Percentiles rank a stretch among this genome's conserved stretches.
Conservation (phyloP, 2,329 filamentous ascomycete species). For the Stemphylium beticola region DNA sequence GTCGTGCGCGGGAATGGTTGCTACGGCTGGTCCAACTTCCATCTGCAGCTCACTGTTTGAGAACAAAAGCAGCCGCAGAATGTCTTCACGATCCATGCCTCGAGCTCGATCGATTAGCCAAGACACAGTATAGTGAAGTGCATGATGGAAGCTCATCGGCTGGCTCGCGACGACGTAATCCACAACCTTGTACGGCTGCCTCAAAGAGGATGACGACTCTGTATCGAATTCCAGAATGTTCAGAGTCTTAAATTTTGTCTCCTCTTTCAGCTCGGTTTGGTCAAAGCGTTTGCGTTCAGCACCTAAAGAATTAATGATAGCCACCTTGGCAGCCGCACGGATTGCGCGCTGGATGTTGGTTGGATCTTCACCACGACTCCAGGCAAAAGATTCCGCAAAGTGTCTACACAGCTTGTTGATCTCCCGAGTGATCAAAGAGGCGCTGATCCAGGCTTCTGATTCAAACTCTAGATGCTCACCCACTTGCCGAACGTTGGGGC, state of each 20-base stretch:
- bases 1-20: conserved; percentile 62
- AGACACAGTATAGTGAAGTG: conserved; percentile 92
- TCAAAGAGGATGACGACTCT: conserved; percentile 35
- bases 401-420: conserved; percentile 92
- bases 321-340: conserved; percentile 76
- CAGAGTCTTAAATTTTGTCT: conserved; percentile 80
- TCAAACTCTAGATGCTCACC: conserved; percentile 98
- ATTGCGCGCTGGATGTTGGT: conserved; percentile 73
- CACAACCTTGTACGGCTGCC: conserved; percentile 65
- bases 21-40: conserved; percentile 65
- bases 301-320: conserved; percentile 88
- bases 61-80: conserved; percentile 74
- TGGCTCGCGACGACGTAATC: conserved; percentile 88
- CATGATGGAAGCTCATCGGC: conserved; percentile 96
- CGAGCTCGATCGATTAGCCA: conserved; percentile 94
- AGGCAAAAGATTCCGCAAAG: conserved; percentile 84
- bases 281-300: conserved; percentile 86
- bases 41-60: conserved; percentile 72
- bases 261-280: conserved; percentile 85
- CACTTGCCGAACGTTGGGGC: conserved; percentile 88
- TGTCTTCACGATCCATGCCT: conserved; percentile 69
- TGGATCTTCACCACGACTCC: conserved; percentile 68
- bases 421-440: conserved; percentile 90
- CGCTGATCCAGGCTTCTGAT: conserved; percentile 96
- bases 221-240: conserved; percentile 80